phyloP scores from a whole-genome alignment of 2,329 filamentous ascomycete species.

The Hymenoscyphus repandus region DNA sequence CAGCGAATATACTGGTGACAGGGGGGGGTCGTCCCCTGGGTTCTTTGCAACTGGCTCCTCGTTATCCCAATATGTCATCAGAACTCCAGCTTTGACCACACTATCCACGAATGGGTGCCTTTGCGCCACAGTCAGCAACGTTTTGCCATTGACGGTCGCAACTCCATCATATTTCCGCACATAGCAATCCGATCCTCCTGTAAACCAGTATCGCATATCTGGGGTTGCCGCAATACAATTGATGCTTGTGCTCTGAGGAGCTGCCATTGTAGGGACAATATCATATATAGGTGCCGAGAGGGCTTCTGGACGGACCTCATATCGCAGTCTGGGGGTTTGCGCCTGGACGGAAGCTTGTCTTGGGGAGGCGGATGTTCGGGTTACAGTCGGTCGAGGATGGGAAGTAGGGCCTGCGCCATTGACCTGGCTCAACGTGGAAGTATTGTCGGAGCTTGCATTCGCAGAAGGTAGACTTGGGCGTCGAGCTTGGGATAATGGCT shows the following conservation, averaged over 20 bases:
- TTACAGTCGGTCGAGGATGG: slow-evolving; percentile 25
- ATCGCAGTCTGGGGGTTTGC: slow-evolving; percentile 45
- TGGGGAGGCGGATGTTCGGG: slow-evolving; percentile 29
- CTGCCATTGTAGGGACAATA: slow-evolving; percentile 94
- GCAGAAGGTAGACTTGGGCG: slow-evolving; percentile 25
- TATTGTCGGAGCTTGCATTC: slow-evolving; percentile 27
- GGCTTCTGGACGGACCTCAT: slow-evolving; percentile 69
- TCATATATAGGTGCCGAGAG: slow-evolving; percentile 79
- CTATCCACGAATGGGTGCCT: slow-evolving; percentile 96
- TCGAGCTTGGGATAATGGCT: slow-evolving; percentile 21
- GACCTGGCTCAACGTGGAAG: slow-evolving; percentile 16
- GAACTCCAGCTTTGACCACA: slow-evolving; percentile 87
- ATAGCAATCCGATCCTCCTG: slow-evolving; percentile 89
- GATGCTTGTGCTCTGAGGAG: slow-evolving; percentile 91
- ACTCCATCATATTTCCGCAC: slow-evolving; percentile 96
- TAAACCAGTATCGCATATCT: slow-evolving; percentile 93
- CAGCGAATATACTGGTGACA: slow-evolving; percentile 92
- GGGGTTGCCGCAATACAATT: slow-evolving; percentile 89
- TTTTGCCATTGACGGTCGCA: slow-evolving; percentile 90
- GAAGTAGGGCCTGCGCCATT: slow-evolving; percentile 29
- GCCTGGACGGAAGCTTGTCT: slow-evolving; percentile 30
- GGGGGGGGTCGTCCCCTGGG: slow-evolving; percentile 49
- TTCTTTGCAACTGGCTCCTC: slow-evolving; percentile 58
- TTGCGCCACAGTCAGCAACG: slow-evolving; percentile 90
- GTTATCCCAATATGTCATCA: slow-evolving; percentile 98